Percentiles rank a stretch among this genome's conserved stretches.
Evolutionary conservation across 2,329 filamentous ascomycete species (phyloP).

Genomic region (Monilinia laxa): DNA sequence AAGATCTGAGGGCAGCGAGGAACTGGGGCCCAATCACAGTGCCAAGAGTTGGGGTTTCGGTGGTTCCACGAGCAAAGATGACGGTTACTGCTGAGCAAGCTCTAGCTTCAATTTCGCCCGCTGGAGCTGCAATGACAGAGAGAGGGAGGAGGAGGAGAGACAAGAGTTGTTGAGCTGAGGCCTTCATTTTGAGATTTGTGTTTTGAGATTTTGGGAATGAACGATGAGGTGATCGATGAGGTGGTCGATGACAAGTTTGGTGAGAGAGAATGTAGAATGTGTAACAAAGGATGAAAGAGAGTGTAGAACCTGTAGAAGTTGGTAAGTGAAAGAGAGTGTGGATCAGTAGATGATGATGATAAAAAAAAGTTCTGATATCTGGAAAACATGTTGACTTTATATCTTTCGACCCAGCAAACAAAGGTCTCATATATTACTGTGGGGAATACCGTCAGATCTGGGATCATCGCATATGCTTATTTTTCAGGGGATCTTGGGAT

Average conservation of each 20-base stretch:
- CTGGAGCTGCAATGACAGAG: conserved; percentile 10
- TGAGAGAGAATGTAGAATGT: background rate
- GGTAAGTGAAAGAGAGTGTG: background rate
- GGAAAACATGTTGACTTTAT: conserved; percentile 11
- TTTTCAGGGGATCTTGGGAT: conserved; percentile 3
- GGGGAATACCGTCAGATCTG: background rate
- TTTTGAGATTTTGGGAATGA: background rate
- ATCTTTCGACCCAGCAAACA: background rate
- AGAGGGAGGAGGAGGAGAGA: conserved; percentile 16
- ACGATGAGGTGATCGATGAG: background rate
- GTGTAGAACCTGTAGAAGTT: background rate
- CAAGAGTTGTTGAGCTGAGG: conserved; percentile 9
- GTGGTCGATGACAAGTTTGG: background rate
- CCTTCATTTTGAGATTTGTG: conserved; percentile 14
- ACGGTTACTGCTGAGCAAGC: conserved; percentile 34
- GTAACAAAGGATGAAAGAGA: background rate
- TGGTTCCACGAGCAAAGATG: conserved; percentile 36
- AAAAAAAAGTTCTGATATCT: background rate
- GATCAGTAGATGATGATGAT: background rate
- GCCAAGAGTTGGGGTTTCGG: conserved; percentile 33
- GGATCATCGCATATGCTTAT: background rate
- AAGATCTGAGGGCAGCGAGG: conserved; percentile 42
- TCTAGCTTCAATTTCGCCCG: conserved; percentile 7
- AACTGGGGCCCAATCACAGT: conserved; percentile 35
- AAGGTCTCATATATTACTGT: background rate